These are phyloP conservation scores for Teratosphaeriaceae sp. DNA, from an alignment of 2,329 filamentous ascomycete genomes.

Conservation along the genomic window DNA sequence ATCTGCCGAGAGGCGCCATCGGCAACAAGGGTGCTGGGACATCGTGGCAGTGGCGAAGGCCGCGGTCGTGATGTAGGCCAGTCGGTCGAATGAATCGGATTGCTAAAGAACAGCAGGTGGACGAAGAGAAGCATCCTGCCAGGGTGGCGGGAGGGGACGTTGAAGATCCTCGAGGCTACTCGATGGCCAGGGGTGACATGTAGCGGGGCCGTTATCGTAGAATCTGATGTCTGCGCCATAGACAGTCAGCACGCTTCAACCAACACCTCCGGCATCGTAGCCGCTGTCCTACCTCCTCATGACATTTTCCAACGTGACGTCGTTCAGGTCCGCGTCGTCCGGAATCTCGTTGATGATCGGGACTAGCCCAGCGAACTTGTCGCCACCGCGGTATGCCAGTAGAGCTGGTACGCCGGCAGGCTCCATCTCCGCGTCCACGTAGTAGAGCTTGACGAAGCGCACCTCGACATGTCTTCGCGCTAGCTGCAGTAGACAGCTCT, in stretches of 20 bases:
- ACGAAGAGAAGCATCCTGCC: too few relatives aligned
- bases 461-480: conserved; percentile 64
- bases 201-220: conserved; percentile 4
- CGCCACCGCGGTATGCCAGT: conserved; percentile 80
- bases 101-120: background rate
- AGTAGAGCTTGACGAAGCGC: conserved; percentile 86
- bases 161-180: too few relatives aligned
- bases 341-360: conserved; percentile 84
- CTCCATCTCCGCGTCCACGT: conserved; percentile 91
- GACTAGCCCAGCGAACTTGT: conserved; percentile 84
- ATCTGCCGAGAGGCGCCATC: too few relatives aligned
- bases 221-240: conserved; percentile 9
- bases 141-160: too few relatives aligned
- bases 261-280: background rate
- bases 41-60: background rate
- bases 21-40: too few relatives aligned
- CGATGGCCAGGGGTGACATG: too few relatives aligned
- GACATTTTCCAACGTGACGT: conserved; percentile 50
- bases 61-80: too few relatives aligned
- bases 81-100: too few relatives aligned
- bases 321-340: conserved; percentile 44
- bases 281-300: conserved; percentile 40
- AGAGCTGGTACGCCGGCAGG: conserved; percentile 80
- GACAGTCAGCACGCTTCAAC: too few relatives aligned
- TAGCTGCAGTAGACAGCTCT: conserved; percentile 68